Conservation (phyloP, 2,329 filamentous ascomycete species). For the Cladosporium sphaerospermum region DNA sequence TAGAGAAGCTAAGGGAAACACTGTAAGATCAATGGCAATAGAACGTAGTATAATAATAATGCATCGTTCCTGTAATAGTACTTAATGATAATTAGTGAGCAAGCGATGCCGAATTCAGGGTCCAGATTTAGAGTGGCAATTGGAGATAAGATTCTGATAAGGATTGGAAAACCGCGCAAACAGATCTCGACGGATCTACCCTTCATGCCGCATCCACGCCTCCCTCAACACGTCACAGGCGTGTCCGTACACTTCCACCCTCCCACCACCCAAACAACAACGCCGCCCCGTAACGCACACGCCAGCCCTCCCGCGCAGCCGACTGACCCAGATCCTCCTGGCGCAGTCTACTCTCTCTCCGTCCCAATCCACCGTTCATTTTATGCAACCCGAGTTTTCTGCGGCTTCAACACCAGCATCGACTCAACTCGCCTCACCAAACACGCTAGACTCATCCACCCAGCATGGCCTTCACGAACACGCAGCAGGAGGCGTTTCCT, state of each 20-base stretch:
- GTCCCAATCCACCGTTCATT: constrained; percentile 39
- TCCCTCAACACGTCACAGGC: neutral
- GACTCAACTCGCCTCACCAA: constrained; percentile 33
- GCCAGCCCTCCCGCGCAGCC: constrained; percentile 14
- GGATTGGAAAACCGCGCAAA: too few species aligned
- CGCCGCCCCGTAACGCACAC: neutral
- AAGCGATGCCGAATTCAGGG: too few species aligned
- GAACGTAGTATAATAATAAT: too few species aligned
- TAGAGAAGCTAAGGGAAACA: neutral
- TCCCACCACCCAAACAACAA: constrained; percentile 6
- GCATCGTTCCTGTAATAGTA: too few species aligned
- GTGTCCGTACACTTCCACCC: neutral
- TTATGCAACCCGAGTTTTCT: constrained; percentile 59
- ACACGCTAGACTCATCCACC: constrained; percentile 34
- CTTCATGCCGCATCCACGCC: neutral
- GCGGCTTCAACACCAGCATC: constrained; percentile 40
- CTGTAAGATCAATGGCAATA: too few species aligned
- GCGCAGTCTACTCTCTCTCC: constrained; percentile 48
- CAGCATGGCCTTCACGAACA: constrained; percentile 54
- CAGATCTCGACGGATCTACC: too few species aligned
- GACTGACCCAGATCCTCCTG: constrained; percentile 47
- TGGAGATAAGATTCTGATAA: too few species aligned
- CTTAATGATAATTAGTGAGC: too few species aligned
- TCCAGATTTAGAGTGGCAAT: too few species aligned
- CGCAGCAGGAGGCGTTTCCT: constrained; percentile 37